Percentiles rank a stretch among this genome's conserved stretches.
These are phyloP conservation scores for Penicillium fimorum DNA, from an alignment of 495 filamentous ascomycete genomes.

Conservation along the genomic window DNA sequence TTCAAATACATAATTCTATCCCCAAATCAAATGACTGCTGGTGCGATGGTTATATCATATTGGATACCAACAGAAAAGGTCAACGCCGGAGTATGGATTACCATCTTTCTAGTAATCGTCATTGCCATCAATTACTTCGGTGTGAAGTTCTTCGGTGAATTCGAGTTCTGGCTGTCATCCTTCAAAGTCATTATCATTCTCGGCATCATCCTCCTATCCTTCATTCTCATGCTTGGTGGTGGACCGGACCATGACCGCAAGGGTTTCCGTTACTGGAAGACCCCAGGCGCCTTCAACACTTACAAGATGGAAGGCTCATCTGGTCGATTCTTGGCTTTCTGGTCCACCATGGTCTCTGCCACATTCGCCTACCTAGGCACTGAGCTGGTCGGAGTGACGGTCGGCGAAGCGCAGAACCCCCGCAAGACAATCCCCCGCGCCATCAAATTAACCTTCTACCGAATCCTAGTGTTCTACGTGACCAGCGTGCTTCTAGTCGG, in stretches of 20 bases:
- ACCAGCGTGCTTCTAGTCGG: conserved; percentile 53
- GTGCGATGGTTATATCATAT: conserved; percentile 71
- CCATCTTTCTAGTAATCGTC: conserved; percentile 53
- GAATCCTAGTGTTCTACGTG: conserved; percentile 80
- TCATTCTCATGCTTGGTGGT: conserved; percentile 71
- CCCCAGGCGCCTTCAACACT: conserved; percentile 59
- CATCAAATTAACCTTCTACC: conserved; percentile 78
- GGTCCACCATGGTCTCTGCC: conserved; percentile 73
- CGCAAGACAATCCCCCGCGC: conserved; percentile 73
- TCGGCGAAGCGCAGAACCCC: conserved; percentile 73
- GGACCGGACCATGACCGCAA: conserved; percentile 67
- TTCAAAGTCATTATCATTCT: conserved; percentile 74
- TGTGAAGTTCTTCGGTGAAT: conserved; percentile 72
- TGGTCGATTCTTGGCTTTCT: conserved; percentile 70
- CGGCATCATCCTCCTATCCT: conserved; percentile 62
- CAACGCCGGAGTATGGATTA: conserved; percentile 54
- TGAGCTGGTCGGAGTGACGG: conserved; percentile 73
- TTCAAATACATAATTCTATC: conserved; percentile 71
- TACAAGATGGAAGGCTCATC: conserved; percentile 38
- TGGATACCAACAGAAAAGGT: conserved; percentile 54
- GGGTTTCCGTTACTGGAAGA: conserved; percentile 78
- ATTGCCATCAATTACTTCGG: conserved; percentile 56
- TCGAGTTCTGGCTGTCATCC: conserved; percentile 77
- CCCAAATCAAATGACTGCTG: conserved; percentile 80
- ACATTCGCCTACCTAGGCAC: conserved; percentile 85